phyloP scores from a whole-genome alignment of 352 stramenopile genomes.

The Phytophthora palmivora region DNA sequence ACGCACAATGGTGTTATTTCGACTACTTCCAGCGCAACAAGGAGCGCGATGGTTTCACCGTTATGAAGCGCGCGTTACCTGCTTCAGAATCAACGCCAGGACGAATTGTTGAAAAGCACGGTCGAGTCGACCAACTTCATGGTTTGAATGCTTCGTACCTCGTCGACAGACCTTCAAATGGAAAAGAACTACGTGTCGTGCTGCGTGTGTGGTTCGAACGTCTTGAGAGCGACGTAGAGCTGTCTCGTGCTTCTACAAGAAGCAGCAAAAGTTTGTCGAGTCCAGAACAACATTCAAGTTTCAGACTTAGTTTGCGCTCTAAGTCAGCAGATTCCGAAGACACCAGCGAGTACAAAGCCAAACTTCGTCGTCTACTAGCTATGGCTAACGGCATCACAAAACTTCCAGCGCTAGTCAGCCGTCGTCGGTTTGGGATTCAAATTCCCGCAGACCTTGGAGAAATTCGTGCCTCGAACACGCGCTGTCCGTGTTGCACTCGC shows the following conservation, averaged over 20 bases:
- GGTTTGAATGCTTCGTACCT: slow-evolving; percentile 30
- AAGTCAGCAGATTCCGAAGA: slow-evolving; percentile 8
- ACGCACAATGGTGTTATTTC: slow-evolving; percentile 34
- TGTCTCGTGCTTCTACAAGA: not conserved
- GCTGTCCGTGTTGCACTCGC: slow-evolving; percentile 36
- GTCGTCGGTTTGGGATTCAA: slow-evolving; percentile 33
- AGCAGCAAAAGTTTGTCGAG: slow-evolving; percentile 8
- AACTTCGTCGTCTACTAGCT: slow-evolving; percentile 24
- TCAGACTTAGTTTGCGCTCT: not conserved
- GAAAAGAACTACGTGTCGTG: slow-evolving; percentile 27
- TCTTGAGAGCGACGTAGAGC: not conserved
- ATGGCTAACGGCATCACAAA: slow-evolving; percentile 31
- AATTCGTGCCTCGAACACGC: slow-evolving; percentile 23
- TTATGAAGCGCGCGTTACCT: slow-evolving; percentile 25
- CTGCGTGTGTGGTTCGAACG: slow-evolving; percentile 31
- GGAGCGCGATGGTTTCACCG: slow-evolving; percentile 26
- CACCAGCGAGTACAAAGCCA: slow-evolving; percentile 10
- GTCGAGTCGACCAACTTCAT: slow-evolving; percentile 41
- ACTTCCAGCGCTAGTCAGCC: slow-evolving; percentile 25
- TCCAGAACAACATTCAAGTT: not conserved
- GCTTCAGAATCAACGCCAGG: slow-evolving; percentile 9
- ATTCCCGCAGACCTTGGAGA: slow-evolving; percentile 19
- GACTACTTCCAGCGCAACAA: slow-evolving; percentile 28
- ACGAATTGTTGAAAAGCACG: slow-evolving; percentile 3
- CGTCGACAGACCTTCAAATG: slow-evolving; percentile 23